Conservation (phyloP, 2,329 filamentous ascomycete species). For the Lecanicillium sp. region DNA sequence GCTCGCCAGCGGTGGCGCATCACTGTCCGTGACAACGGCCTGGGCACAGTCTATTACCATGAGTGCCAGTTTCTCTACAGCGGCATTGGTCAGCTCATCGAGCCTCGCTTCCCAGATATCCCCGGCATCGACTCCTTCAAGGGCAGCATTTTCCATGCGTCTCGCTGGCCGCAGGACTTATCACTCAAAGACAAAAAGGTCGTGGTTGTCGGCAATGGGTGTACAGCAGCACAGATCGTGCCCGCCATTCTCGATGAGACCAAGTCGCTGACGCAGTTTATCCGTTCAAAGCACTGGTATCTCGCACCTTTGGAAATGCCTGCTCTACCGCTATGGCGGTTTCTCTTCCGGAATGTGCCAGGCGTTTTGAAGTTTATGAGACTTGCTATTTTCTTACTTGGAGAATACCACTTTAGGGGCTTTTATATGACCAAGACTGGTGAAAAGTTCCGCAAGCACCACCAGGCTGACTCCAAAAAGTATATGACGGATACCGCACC, state of each 20-base stretch:
- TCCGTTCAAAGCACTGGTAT: constrained; percentile 35
- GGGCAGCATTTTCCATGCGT: constrained; percentile 45
- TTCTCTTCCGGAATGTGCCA: constrained; percentile 38
- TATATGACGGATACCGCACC: constrained; percentile 39
- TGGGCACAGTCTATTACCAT: constrained; percentile 18
- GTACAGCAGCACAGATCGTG: constrained; percentile 45
- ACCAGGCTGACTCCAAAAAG: constrained; percentile 29
- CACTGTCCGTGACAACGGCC: constrained; percentile 16
- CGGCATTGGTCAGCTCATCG: constrained; percentile 24
- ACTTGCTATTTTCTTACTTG: constrained; percentile 30
- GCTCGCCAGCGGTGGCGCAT: constrained; percentile 25
- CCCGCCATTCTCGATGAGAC: constrained; percentile 30
- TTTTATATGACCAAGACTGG: constrained; percentile 32
- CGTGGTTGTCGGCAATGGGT: constrained; percentile 47
- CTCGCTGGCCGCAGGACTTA: constrained; percentile 43
- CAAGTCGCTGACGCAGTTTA: constrained; percentile 30
- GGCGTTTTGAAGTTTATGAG: constrained; percentile 31
- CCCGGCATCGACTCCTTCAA: constrained; percentile 41
- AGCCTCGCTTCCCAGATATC: constrained; percentile 30
- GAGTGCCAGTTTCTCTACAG: constrained; percentile 32
- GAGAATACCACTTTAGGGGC: constrained; percentile 21
- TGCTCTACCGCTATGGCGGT: constrained; percentile 11
- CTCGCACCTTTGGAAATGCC: constrained; percentile 20
- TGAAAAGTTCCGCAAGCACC: constrained; percentile 24
- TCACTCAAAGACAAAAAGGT: constrained; percentile 39